Conservation (phyloP, 202 grass and related monocot species). For the Elaeis oleifera region DNA sequence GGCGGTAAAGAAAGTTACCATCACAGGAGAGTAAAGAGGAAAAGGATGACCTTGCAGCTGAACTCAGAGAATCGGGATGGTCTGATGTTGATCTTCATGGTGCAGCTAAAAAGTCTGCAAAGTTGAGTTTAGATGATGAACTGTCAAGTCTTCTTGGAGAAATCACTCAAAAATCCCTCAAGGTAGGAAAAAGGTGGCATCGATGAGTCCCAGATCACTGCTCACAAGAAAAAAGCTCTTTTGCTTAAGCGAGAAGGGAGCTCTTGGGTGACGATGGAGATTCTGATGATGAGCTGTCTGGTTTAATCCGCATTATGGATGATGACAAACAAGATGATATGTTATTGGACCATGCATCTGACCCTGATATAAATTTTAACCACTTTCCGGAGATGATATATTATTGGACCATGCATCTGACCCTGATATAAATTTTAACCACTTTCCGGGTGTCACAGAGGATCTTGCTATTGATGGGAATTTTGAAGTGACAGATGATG, state of each 20-base stretch:
- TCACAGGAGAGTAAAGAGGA: slow-evolving; percentile 30
- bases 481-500: slow-evolving; percentile 78
- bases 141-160: slow-evolving; percentile 71
- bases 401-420: slow-evolving; percentile 31
- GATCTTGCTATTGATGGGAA: slow-evolving; percentile 50
- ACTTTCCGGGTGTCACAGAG: slow-evolving; percentile 23
- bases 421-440: slow-evolving; percentile 40
- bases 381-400: slow-evolving; percentile 23
- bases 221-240: slow-evolving; percentile 75
- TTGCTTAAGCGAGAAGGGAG: slow-evolving; percentile 66
- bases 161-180: slow-evolving; percentile 42
- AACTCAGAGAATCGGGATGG: slow-evolving; percentile 88
- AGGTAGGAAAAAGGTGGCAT: slow-evolving; percentile 36
- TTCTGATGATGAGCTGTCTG: slow-evolving; percentile 77
- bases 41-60: slow-evolving; percentile 67
- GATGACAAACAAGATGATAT: slow-evolving; percentile 43
- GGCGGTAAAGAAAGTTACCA: slow-evolving; percentile 30
- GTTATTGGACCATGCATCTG: slow-evolving; percentile 31
- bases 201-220: slow-evolving; percentile 67
- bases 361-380: slow-evolving; percentile 39
- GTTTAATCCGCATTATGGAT: slow-evolving; percentile 63
- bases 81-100: slow-evolving; percentile 77
- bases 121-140: slow-evolving; percentile 66
- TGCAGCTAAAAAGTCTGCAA: slow-evolving; percentile 38
- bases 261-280: slow-evolving; percentile 79